phyloP scores from a whole-genome alignment of 306 rosid species.

The Fragaria vesca region DNA sequence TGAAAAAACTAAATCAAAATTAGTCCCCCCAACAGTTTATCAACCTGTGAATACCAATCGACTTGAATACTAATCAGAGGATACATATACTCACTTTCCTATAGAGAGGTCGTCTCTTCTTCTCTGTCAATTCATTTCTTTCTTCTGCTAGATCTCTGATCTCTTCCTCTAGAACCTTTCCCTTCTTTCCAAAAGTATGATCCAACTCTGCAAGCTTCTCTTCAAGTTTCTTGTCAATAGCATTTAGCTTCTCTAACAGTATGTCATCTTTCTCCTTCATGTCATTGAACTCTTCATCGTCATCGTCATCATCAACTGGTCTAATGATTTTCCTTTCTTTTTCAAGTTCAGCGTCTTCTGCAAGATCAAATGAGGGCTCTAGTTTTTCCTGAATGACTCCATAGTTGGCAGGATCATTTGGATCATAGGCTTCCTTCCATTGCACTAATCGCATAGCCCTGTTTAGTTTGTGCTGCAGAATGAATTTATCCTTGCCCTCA shows the following conservation, averaged over 20 bases:
- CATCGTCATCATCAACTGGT: constrained; percentile 47
- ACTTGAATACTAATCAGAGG: constrained; percentile 7
- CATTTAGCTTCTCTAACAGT: constrained; percentile 71
- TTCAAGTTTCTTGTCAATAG: constrained; percentile 80
- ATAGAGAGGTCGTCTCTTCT: constrained; percentile 78
- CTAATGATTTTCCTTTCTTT: constrained; percentile 39
- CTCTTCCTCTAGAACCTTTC: constrained; percentile 85
- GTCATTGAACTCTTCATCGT: constrained; percentile 77
- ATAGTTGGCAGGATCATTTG: constrained; percentile 77
- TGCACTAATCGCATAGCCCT: constrained; percentile 81
- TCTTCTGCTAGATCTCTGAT: constrained; percentile 95
- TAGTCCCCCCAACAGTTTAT: background rate
- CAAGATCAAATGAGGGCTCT: constrained; percentile 43
- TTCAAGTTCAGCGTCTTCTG: constrained; percentile 52
- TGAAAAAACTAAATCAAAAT: background rate
- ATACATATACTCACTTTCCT: constrained; percentile 53
- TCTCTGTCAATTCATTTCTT: constrained; percentile 83
- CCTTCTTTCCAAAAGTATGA: constrained; percentile 90
- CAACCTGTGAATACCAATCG: background rate
- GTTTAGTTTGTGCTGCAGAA: constrained; percentile 75
- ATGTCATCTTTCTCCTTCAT: constrained; percentile 84
- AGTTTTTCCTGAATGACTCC: constrained; percentile 60
- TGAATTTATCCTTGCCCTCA: constrained; percentile 69
- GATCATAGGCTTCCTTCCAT: constrained; percentile 91
- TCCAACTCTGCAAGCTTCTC: constrained; percentile 82